phyloP scores from a whole-genome alignment of 208 protist genomes.

The Trichomonas tenax region DNA sequence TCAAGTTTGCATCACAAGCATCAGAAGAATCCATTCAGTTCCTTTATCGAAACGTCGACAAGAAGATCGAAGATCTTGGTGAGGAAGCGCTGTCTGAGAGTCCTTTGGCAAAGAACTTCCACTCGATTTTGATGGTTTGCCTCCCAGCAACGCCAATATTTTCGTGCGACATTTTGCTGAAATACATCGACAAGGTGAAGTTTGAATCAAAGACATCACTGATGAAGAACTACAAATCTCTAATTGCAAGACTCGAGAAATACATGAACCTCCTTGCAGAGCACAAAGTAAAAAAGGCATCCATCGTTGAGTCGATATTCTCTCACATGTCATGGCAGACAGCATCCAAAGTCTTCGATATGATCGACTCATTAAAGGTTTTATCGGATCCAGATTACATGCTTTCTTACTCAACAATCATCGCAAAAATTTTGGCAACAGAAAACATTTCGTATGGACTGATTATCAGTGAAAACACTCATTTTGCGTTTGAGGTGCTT shows the following conservation, averaged over 20 bases:
- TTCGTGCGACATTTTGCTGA: neutral
- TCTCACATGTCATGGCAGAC: neutral
- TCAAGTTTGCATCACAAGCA: neutral
- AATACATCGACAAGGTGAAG: neutral
- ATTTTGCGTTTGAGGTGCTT: neutral
- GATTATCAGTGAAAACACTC: neutral
- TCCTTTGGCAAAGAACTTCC: neutral
- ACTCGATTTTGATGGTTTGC: neutral
- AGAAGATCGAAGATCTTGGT: neutral
- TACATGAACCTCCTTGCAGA: neutral
- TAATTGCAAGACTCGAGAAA: neutral
- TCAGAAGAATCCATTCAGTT: neutral
- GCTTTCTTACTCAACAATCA: neutral
- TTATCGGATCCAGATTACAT: neutral
- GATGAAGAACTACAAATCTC: neutral
- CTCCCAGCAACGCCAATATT: neutral
- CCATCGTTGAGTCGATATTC: neutral
- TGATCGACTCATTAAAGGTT: neutral
- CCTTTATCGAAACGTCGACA: neutral
- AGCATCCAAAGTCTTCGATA: neutral
- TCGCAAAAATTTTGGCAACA: neutral
- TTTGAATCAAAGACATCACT: neutral
- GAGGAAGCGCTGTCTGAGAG: neutral
- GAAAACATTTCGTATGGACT: neutral
- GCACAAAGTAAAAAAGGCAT: neutral